A percentile compares a stretch with the other conserved stretches of the same genome.
Conservation (phyloP, 495 filamentous ascomycete species). For the Hyaloscypha finlandica region DNA sequence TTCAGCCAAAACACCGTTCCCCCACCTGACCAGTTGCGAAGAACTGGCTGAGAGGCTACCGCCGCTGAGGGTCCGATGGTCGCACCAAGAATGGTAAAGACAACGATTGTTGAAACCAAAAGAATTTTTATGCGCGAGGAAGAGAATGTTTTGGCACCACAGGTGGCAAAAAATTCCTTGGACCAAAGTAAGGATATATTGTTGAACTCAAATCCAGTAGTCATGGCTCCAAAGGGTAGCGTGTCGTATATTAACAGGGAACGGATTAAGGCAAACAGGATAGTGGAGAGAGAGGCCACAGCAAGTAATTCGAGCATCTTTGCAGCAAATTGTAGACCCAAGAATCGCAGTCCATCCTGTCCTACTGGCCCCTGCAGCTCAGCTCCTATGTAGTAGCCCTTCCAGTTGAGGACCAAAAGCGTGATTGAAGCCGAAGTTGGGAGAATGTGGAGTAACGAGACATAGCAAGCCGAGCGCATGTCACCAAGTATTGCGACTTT, state of each 20-base stretch:
- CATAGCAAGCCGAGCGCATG: slow-evolving; percentile 3
- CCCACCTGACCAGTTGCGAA: slow-evolving; percentile 13
- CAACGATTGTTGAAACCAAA: slow-evolving; percentile 13
- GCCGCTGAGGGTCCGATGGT: slow-evolving; percentile 21
- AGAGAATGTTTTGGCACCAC: slow-evolving; percentile 5
- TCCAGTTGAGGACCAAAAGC: slow-evolving; percentile 17
- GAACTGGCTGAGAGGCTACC: slow-evolving; percentile 2
- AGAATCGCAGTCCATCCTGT: slow-evolving; percentile 18
- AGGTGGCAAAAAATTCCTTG: slow-evolving; percentile 21
- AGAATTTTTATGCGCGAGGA: slow-evolving; percentile 6
- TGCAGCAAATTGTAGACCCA: slow-evolving; percentile 21
- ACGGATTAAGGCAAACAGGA: slow-evolving; percentile 18
- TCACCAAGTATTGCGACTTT: slow-evolving; percentile 10
- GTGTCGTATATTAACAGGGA: slow-evolving; percentile 1
- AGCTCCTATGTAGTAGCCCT: slow-evolving; percentile 20
- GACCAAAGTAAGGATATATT: slow-evolving; percentile 21
- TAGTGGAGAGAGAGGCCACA: slow-evolving; percentile 20
- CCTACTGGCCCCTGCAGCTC: slow-evolving; percentile 15
- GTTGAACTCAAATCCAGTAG: slow-evolving; percentile 19
- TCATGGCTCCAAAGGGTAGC: slow-evolving; percentile 18
- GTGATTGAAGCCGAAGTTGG: slow-evolving; percentile 12
- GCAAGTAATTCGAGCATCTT: slow-evolving; percentile 20
- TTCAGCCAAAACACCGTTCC: slow-evolving; percentile 21
- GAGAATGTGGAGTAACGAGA: slow-evolving; percentile 18
- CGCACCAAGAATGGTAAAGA: slow-evolving; percentile 21